Base-by-base conservation (phyloP, 805 yeast genomes). In the Zygoascus flipseniorum region DNA sequence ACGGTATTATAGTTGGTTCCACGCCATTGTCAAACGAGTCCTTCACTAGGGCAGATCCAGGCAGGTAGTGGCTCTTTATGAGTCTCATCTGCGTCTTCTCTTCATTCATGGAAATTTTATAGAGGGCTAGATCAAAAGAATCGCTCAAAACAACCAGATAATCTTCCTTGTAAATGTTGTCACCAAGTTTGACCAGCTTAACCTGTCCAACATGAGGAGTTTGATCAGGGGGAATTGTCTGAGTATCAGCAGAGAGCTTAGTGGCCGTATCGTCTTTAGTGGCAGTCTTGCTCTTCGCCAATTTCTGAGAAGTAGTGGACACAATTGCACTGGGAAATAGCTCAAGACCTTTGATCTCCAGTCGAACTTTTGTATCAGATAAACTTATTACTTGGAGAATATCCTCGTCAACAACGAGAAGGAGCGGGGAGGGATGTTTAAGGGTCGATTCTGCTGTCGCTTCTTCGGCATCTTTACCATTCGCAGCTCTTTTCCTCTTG, bases 61-160 rank as follows among this genome's bases (percentile, higher is more conserved):
- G 90, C 19, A 73, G 57, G 59, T 75, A 69, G 37, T 64, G 69
- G 60, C 48, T 28, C 60, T 76, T 79, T 49, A 62, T 57, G 41
- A 76, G 72, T 48, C 63, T 67, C 57, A 46, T 11, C 9, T n/a
- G 20, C 9, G 65, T 76, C 56, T 68, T 71, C 26, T 67, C 75
- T 16, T 77, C 77, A 60, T 75, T 80, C 55, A 72, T 71, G 56
- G 69, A 80, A 37, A 82, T 70, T 59, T 80, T 81, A 65, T 89
- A 89, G 50, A 86, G 70, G 37, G 80, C 71, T 1, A 89, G 71
- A 65, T 88, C 93, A 60, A 95, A 95, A 51, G 95, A 93, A 63
- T 82, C 79, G 0, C 95, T 89, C 13, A 52, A 6, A 19, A 52
- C n/a, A 0, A 89, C 76, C 54, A 89, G 66, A 64, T 81, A 81